A percentile compares a stretch with the other conserved stretches of the same genome.
Conservation (phyloP, 2,329 filamentous ascomycete species). For the Colletotrichum sp. region DNA sequence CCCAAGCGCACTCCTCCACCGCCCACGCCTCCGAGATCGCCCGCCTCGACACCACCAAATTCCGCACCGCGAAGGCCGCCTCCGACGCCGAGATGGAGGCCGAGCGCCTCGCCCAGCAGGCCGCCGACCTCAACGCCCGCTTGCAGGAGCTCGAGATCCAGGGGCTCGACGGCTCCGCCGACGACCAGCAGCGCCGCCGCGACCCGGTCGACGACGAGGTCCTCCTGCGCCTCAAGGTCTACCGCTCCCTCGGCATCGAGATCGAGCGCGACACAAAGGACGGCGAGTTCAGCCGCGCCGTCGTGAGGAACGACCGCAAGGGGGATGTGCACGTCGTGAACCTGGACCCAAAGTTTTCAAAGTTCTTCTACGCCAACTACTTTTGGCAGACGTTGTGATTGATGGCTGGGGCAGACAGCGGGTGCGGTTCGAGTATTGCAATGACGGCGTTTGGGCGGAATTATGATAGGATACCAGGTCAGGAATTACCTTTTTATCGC, state of each 20-base stretch:
- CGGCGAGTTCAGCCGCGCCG: slow-evolving; percentile 84
- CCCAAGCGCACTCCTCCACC: slow-evolving; percentile 75
- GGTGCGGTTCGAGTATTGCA: background rate
- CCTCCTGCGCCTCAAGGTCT: slow-evolving; percentile 83
- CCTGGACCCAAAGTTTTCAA: slow-evolving; percentile 89
- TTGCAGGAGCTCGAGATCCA: slow-evolving; percentile 86
- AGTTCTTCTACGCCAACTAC: slow-evolving; percentile 93
- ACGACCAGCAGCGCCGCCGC: slow-evolving; percentile 33
- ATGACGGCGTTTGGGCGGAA: slow-evolving; percentile 1
- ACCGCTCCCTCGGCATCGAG: slow-evolving; percentile 88
- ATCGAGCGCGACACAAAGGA: slow-evolving; percentile 75
- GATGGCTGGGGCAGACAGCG: background rate
- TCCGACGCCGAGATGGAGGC: slow-evolving; percentile 91
- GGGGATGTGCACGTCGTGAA: slow-evolving; percentile 95
- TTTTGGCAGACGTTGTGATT: slow-evolving; percentile 86
- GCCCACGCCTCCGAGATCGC: slow-evolving; percentile 86
- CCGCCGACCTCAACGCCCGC: slow-evolving; percentile 75
- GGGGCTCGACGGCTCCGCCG: slow-evolving; percentile 74
- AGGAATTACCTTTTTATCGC: background rate
- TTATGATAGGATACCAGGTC: slow-evolving; percentile 5
- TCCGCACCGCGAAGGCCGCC: slow-evolving; percentile 90
- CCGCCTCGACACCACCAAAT: slow-evolving; percentile 89
- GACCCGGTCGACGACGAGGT: slow-evolving; percentile 68
- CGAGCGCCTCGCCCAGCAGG: slow-evolving; percentile 84
- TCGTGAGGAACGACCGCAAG: slow-evolving; percentile 84